phyloP scores from a whole-genome alignment of 805 yeast genomes.

The Kodamaea lidongshanica region DNA sequence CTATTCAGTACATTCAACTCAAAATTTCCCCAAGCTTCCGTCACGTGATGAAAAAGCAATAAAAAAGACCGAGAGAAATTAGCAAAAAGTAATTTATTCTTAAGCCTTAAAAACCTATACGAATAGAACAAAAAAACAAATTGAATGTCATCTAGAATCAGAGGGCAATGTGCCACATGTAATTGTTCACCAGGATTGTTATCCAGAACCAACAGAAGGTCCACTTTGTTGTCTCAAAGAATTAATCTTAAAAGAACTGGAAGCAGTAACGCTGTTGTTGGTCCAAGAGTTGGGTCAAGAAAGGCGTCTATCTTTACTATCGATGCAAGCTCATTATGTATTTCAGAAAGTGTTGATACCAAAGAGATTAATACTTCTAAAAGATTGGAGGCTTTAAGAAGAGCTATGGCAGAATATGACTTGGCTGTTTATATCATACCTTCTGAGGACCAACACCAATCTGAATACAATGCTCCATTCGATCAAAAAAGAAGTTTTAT shows the following conservation, averaged over 20 bases:
- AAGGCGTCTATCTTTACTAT: constrained; percentile 38
- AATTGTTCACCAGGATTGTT: constrained; percentile 80
- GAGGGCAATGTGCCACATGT: constrained; percentile 61
- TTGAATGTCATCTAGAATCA: constrained; percentile 9
- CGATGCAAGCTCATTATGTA: constrained; percentile 37
- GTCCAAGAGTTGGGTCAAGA: constrained; percentile 27
- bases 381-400: constrained; percentile 21
- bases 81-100: too few relatives aligned
- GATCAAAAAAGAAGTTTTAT: constrained; percentile 55
- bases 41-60: too few relatives aligned
- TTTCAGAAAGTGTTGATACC: constrained; percentile 24
- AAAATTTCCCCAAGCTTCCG: too few relatives aligned
- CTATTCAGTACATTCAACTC: too few relatives aligned
- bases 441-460: constrained; percentile 59
- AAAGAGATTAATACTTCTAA: constrained; percentile 49
- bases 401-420: constrained; percentile 37
- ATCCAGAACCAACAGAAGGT: constrained; percentile 58
- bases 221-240: constrained; percentile 42
- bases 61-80: too few relatives aligned
- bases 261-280: constrained; percentile 15
- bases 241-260: constrained; percentile 22
- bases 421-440: constrained; percentile 54
- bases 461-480: constrained; percentile 49
- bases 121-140: constrained; percentile 4
- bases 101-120: too few relatives aligned